Evolutionary conservation across 2,329 filamentous ascomycete genomes (phyloP), one percentile per base, ranked within the genome.

Genomic region (Aspergillus sp.): DNA sequence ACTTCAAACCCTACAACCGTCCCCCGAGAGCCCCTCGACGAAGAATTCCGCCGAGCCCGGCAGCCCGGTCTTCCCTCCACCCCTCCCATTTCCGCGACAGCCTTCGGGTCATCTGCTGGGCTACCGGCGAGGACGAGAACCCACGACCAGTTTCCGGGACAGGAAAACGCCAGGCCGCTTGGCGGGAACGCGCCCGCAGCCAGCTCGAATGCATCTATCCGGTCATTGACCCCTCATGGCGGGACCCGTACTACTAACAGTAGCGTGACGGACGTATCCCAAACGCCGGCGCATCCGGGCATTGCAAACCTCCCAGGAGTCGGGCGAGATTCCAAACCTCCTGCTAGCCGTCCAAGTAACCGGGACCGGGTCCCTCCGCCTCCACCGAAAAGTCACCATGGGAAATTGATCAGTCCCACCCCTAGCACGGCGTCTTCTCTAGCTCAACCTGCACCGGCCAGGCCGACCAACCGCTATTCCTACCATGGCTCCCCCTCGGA

Each of bases 301-400:
- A 84, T 84, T 16, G 84, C 84, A 14, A 56, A 82, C 2, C 78
- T 80, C 11, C 77, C 80, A 3, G 84, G 86, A 52, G 78, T 79
- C 2, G 85, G 86, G 46, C 79, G 80, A 45, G 77, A 84, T 55
- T 77, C 71, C 45, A 77, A 68, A 60, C 71, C 64, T 12, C 55
- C 65, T 32, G 53, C 60, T 6, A 74, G 52, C 68, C 80, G 49
- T 64, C 71, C 61, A 51, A 58, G 49, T 20, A 71, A 62, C 61
- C 67, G 82, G 64, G 90, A 88, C 70, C 87, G 85, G 74, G 85
- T 85, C 63, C 89, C 89, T 14, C 90, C 90, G 6, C 72, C 72
- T 5, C 89, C 89, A 6, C 90, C 90, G 11, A 91, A 84, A 70
- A 92, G 89, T 54, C 86, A 90, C 56, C 90, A 93, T 76, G 91